phyloP scores from a whole-genome alignment of 805 yeast genomes.

The Ogataea zsoltii region DNA sequence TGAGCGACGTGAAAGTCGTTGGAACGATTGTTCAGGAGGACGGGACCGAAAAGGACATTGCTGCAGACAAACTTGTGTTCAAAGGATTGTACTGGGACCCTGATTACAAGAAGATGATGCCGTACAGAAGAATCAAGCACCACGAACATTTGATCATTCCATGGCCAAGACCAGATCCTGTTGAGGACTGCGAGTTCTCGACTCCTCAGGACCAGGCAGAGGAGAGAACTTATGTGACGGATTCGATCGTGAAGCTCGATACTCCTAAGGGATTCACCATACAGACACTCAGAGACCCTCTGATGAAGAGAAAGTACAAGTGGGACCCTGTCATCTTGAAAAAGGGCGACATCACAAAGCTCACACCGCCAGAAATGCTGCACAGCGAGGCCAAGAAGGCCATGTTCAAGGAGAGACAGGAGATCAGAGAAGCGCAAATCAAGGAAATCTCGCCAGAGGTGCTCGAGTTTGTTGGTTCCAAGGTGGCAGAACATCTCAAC shows the following conservation, averaged over 20 bases:
- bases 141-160: constrained; percentile 74
- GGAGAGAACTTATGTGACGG: constrained; percentile 74
- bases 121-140: constrained; percentile 73
- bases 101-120: constrained; percentile 70
- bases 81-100: constrained; percentile 74
- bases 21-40: constrained; percentile 71
- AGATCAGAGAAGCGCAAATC: constrained; percentile 45
- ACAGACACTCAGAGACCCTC: constrained; percentile 71
- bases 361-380: constrained; percentile 79
- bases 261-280: constrained; percentile 60
- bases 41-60: constrained; percentile 68
- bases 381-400: constrained; percentile 61
- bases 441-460: constrained; percentile 42
- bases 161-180: constrained; percentile 77
- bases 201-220: constrained; percentile 59
- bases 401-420: constrained; percentile 53
- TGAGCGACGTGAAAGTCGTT: constrained; percentile 67
- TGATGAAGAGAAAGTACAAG: constrained; percentile 57
- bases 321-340: constrained; percentile 56
- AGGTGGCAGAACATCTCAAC: constrained; percentile 38
- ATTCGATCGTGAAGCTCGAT: constrained; percentile 63
- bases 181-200: constrained; percentile 56
- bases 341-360: constrained; percentile 59
- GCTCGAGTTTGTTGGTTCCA: constrained; percentile 45
- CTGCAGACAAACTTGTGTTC: constrained; percentile 71